These are phyloP conservation scores for Saccharomyces jurei DNA, from an alignment of 805 yeast genomes.

Conservation along the genomic window DNA sequence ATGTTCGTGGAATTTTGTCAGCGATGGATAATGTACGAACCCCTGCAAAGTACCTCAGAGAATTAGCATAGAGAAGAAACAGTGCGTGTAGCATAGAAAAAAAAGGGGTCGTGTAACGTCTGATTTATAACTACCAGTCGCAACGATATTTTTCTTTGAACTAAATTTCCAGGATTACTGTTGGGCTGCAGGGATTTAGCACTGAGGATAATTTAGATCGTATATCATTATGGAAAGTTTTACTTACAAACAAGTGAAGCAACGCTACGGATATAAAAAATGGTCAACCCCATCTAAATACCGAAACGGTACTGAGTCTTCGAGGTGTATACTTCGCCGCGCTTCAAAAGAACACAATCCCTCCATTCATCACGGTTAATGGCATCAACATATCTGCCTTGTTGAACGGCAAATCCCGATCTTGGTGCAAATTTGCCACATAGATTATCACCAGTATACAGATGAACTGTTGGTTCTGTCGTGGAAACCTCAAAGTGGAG, in stretches of 20 bases:
- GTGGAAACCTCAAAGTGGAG: constrained; percentile 39
- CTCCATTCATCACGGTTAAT: constrained; percentile 41
- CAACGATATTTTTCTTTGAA: no score
- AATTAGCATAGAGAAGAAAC: no score
- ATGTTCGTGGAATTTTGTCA: no score
- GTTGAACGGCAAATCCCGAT: constrained; percentile 56
- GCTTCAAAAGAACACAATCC: constrained; percentile 39
- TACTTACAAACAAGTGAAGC: neutral
- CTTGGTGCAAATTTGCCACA: constrained; percentile 32
- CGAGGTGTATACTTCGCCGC: constrained; percentile 49
- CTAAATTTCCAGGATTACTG: no score
- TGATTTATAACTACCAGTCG: no score
- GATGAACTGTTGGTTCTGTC: constrained; percentile 61
- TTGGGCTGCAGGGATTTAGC: neutral
- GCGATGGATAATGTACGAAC: no score
- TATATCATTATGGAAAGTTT: neutral
- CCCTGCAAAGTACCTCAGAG: no score
- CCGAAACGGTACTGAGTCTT: constrained; percentile 11
- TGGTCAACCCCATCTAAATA: constrained; percentile 18
- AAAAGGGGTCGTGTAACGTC: no score
- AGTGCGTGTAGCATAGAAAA: no score
- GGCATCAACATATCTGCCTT: constrained; percentile 52
- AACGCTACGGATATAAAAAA: constrained; percentile 4
- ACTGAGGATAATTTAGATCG: neutral
- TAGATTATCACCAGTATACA: constrained; percentile 53